Percentiles rank a stretch among this genome's conserved stretches.
Evolutionary conservation across 106 monocot genomes (phyloP).

Genomic region (Acorus gramineus): DNA sequence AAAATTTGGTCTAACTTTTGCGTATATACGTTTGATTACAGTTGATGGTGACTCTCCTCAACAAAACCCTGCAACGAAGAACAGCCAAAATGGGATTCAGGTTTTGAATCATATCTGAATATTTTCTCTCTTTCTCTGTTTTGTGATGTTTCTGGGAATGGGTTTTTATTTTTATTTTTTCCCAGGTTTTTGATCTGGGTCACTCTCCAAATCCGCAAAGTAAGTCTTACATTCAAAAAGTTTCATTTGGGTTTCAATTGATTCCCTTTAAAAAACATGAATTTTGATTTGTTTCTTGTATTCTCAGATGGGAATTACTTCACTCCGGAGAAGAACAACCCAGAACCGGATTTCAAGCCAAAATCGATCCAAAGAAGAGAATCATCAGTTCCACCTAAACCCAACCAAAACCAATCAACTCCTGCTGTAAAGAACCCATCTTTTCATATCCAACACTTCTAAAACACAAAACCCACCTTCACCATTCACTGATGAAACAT

Average conservation of each 20-base stretch:
- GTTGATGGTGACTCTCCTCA: conserved; percentile 49
- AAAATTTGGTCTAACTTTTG: no score
- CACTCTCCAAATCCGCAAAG: conserved; percentile 37
- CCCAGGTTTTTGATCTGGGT: conserved; percentile 32
- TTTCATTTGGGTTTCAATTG: background rate
- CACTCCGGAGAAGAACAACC: no score
- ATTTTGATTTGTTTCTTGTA: background rate
- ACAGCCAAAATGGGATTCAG: conserved; percentile 27
- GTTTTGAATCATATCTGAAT: conserved; percentile 4
- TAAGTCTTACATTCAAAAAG: conserved; percentile 4
- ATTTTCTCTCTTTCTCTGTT: background rate
- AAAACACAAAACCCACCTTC: background rate
- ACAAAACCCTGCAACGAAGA: conserved; percentile 15
- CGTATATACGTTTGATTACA: conserved; percentile 5
- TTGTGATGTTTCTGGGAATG: background rate
- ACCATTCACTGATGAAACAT: background rate
- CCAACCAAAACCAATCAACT: no score
- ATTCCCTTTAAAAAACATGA: no score
- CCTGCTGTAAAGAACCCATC: no score
- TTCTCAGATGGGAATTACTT: background rate
- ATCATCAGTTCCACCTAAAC: no score
- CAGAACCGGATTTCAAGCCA: no score
- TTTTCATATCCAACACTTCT: background rate
- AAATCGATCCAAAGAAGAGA: no score
- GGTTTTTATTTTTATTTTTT: background rate